Evolutionary conservation across 2,329 filamentous ascomycete genomes (phyloP).

Genomic region (Colletotrichum agaves): DNA sequence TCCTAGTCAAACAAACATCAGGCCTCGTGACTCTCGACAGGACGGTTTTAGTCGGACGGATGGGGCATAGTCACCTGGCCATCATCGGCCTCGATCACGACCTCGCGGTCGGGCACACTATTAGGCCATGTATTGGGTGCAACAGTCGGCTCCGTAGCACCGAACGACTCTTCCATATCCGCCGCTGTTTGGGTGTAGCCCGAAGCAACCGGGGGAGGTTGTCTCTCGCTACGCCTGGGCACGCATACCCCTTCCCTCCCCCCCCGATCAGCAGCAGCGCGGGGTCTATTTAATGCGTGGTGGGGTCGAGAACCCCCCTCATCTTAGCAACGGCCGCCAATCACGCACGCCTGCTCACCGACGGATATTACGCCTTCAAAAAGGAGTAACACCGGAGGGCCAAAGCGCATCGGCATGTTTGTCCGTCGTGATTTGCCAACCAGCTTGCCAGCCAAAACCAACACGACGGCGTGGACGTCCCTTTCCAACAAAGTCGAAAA

Average conservation of each 20-base stretch:
- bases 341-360: background rate
- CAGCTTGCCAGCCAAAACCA: background rate
- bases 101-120: background rate
- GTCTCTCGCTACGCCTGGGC: background rate
- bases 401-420: background rate
- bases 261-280: background rate
- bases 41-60: background rate
- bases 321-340: background rate
- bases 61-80: background rate
- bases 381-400: background rate
- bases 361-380: constrained; percentile 2
- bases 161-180: background rate
- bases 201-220: background rate
- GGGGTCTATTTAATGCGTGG: constrained; percentile 1
- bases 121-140: background rate
- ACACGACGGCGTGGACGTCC: background rate
- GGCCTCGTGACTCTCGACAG: background rate
- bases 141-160: background rate
- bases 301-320: background rate
- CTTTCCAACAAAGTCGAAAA: background rate
- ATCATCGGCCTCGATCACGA: constrained; percentile 3
- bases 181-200: background rate
- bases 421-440: background rate
- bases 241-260: no score
- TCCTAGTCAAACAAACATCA: background rate